phyloP scores from a whole-genome alignment of 257 asterid genomes.

The Nicotiana noctiflora region DNA sequence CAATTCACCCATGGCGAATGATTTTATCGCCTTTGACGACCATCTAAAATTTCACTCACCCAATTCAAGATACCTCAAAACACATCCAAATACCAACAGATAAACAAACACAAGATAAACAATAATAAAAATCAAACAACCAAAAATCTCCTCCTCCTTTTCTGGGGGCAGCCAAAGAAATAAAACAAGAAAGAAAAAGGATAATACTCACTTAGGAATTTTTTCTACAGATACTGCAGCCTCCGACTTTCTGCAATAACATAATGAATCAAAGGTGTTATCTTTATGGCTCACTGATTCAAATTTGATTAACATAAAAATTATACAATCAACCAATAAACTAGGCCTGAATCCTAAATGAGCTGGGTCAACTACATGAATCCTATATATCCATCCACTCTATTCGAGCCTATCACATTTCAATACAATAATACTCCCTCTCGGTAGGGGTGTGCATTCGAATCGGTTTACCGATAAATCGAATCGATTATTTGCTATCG shows the following conservation, averaged over 20 bases:
- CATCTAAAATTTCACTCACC: slow-evolving; percentile 46
- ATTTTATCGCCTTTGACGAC: slow-evolving; percentile 64
- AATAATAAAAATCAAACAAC: slow-evolving; percentile 12
- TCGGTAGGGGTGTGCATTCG: too few relatives aligned
- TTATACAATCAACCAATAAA: neutral
- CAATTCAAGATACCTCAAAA: slow-evolving; percentile 24
- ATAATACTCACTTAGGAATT: slow-evolving; percentile 49
- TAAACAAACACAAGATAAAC: slow-evolving; percentile 14
- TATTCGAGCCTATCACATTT: neutral
- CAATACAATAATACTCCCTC: too few relatives aligned
- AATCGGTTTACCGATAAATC: too few relatives aligned
- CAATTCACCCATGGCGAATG: slow-evolving; percentile 63
- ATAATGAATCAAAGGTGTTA: slow-evolving; percentile 3
- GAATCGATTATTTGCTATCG: too few relatives aligned
- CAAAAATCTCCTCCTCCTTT: neutral
- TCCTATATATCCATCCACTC: neutral
- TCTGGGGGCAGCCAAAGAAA: neutral
- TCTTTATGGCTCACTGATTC: neutral
- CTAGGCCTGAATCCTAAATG: neutral
- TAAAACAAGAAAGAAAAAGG: neutral
- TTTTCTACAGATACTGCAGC: slow-evolving; percentile 30
- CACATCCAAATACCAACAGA: slow-evolving; percentile 10
- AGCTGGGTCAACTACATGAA: neutral
- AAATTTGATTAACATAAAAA: neutral
- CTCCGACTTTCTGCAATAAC: slow-evolving; percentile 46